Evolutionary conservation across 768 basidiomycete species (phyloP).

Genomic region (Boletellus ananas): DNA sequence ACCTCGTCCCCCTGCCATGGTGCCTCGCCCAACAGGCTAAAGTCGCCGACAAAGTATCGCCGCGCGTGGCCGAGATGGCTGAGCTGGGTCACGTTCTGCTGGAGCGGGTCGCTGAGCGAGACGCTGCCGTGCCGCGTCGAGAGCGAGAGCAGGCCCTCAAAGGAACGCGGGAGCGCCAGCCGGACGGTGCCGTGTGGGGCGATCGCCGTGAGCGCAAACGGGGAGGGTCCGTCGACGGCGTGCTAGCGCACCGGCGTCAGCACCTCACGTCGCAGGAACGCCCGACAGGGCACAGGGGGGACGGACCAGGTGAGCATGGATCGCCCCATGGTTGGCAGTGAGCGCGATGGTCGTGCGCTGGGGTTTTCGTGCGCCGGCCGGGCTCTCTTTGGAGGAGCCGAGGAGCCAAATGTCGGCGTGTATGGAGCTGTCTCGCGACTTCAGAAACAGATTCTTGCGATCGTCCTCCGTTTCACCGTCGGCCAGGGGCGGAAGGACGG

Average conservation of each 20-base stretch:
- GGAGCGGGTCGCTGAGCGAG: constrained; percentile 10
- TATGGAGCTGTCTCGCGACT: constrained; percentile 34
- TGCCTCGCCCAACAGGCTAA: constrained; percentile 11
- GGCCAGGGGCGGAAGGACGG: constrained; percentile 38
- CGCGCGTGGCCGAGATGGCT: constrained; percentile 16
- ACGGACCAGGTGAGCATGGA: constrained; percentile 21
- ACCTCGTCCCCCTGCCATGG: constrained; percentile 23
- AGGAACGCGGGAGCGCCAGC: constrained; percentile 18
- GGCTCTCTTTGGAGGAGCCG: background rate
- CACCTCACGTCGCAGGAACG: too few species aligned
- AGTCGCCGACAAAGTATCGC: constrained; percentile 27
- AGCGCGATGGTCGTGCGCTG: constrained; percentile 23
- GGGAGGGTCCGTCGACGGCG: constrained; percentile 6
- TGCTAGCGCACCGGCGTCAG: constrained; percentile 8
- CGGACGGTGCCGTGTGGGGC: constrained; percentile 13
- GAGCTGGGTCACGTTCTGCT: constrained; percentile 17
- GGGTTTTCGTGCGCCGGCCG: constrained; percentile 3
- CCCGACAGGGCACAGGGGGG: background rate
- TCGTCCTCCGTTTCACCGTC: constrained; percentile 34
- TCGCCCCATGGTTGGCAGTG: constrained; percentile 11
- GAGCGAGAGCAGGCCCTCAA: constrained; percentile 18
- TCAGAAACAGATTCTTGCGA: constrained; percentile 38
- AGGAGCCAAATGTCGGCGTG: constrained; percentile 40
- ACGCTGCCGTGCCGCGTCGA: constrained; percentile 18
- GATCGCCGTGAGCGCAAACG: constrained; percentile 15